phyloP scores from a whole-genome alignment of 2,329 filamentous ascomycete genomes.

The Verticillium klebahnii region DNA sequence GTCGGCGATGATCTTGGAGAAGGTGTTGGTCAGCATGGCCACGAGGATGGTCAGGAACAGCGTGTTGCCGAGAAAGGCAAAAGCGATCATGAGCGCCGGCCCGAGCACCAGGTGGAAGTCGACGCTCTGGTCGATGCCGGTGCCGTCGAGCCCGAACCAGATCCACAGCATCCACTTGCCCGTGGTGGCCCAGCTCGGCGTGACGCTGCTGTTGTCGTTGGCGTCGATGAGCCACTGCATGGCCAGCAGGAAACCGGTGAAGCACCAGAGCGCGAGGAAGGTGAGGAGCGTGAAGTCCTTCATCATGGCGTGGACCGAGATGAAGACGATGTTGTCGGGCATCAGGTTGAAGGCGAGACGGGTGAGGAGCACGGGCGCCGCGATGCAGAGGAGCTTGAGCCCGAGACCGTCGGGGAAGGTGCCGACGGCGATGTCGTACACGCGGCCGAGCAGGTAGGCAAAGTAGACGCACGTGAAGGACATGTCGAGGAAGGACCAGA shows the following conservation, averaged over 20 bases:
- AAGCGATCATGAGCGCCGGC: conserved; percentile 74
- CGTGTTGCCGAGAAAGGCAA: conserved; percentile 82
- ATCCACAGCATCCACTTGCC: conserved; percentile 90
- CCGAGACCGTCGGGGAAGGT: conserved; percentile 57
- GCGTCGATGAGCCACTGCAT: conserved; percentile 73
- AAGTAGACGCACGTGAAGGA: conserved; percentile 70
- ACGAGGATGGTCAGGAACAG: conserved; percentile 87
- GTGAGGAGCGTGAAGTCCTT: conserved; percentile 75
- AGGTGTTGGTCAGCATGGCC: conserved; percentile 81
- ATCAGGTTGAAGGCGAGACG: conserved; percentile 78
- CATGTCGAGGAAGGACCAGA: conserved; percentile 88
- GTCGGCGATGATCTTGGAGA: conserved; percentile 71
- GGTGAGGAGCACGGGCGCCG: conserved; percentile 71
- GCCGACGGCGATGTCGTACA: conserved; percentile 55
- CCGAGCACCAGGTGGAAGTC: conserved; percentile 76
- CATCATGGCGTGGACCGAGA: conserved; percentile 80
- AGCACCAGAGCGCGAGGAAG: conserved; percentile 74
- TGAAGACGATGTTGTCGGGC: conserved; percentile 79
- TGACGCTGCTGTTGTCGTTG: conserved; percentile 31
- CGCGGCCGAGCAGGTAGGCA: conserved; percentile 62
- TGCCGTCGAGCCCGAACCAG: conserved; percentile 82
- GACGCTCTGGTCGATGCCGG: conserved; percentile 54
- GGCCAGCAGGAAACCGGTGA: conserved; percentile 74
- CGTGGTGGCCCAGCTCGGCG: conserved; percentile 51
- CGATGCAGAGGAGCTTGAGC: conserved; percentile 72